Conservation (phyloP, 352 stramenopile genomes). For the Pythium brachiatum region DNA sequence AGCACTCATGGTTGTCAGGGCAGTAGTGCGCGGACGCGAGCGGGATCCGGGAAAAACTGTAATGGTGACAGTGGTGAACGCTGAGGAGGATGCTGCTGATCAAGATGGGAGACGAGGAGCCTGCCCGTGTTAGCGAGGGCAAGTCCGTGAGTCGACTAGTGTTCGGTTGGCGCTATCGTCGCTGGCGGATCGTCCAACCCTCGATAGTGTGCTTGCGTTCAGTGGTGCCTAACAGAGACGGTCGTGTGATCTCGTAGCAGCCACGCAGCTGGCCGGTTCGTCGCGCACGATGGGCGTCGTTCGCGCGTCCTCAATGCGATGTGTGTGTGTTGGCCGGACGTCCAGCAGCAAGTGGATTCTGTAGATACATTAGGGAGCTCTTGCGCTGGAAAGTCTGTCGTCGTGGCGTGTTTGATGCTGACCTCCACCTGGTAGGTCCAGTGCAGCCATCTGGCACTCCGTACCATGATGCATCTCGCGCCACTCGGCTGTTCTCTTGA, state of each 20-base stretch:
- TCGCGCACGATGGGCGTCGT: neutral
- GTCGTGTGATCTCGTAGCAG: constrained; percentile 7
- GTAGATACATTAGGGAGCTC: neutral
- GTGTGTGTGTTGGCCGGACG: neutral
- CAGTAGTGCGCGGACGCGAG: constrained; percentile 1
- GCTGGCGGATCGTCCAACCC: neutral
- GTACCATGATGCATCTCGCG: constrained; percentile 1
- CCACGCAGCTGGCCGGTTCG: constrained; percentile 19
- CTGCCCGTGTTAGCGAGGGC: neutral
- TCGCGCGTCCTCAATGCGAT: neutral
- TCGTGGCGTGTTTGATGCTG: constrained; percentile 7
- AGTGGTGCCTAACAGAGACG: neutral
- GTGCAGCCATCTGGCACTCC: constrained; percentile 30
- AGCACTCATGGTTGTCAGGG: constrained; percentile 15
- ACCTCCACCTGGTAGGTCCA: constrained; percentile 24
- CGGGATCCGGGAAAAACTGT: constrained; percentile 23
- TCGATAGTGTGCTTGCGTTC: neutral
- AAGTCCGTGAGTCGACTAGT: neutral
- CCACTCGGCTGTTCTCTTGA: neutral
- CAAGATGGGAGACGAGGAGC: constrained; percentile 16
- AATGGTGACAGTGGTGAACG: constrained; percentile 35
- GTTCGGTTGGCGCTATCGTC: neutral
- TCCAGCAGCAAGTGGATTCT: neutral
- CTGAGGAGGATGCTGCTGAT: constrained; percentile 26
- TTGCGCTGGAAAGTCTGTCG: neutral